Evolutionary conservation across 1,139 yeast genomes (phyloP).

Genomic region (Kluyveromyces sp.): DNA sequence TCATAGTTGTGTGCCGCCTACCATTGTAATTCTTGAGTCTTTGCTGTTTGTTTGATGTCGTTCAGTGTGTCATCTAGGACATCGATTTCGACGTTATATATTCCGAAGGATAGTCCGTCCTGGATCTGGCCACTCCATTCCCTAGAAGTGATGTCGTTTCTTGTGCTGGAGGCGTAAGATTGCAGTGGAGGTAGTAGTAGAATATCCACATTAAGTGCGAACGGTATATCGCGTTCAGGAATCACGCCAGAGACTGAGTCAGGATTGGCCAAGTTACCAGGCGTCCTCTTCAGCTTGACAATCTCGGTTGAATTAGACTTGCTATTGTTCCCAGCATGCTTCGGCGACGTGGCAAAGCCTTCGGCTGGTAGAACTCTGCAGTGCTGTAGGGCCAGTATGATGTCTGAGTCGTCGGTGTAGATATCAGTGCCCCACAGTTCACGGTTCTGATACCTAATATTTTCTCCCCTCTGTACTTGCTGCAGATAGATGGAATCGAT

Average conservation of each 20-base stretch:
- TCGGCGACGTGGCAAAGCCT: constrained; percentile 28
- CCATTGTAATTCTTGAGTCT: constrained; percentile 3
- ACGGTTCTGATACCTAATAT: constrained; percentile 36
- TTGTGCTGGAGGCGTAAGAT: constrained; percentile 53
- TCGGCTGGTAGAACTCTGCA: constrained; percentile 47
- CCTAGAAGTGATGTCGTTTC: constrained; percentile 67
- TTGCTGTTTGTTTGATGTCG: neutral
- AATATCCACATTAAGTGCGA: constrained; percentile 63
- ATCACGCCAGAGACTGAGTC: constrained; percentile 30
- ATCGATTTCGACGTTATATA: constrained; percentile 20
- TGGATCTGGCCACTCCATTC: constrained; percentile 47
- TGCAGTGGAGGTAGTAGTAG: constrained; percentile 62
- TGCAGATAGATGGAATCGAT: constrained; percentile 21
- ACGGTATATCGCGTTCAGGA: constrained; percentile 24
- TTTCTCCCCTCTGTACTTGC: constrained; percentile 18
- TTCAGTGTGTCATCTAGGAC: constrained; percentile 15
- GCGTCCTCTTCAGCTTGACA: constrained; percentile 25
- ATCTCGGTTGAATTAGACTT: neutral
- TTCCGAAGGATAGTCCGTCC: constrained; percentile 30
- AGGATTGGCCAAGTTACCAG: constrained; percentile 30
- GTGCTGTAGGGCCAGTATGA: constrained; percentile 68
- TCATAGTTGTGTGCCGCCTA: neutral
- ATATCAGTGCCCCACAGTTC: constrained; percentile 88
- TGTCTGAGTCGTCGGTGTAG: constrained; percentile 89
- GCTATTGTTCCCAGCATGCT: constrained; percentile 10